Evolutionary conservation across 352 stramenopile genomes (phyloP), one percentile per base, ranked within the genome.

Genomic region (Globisporangium nagaii): DNA sequence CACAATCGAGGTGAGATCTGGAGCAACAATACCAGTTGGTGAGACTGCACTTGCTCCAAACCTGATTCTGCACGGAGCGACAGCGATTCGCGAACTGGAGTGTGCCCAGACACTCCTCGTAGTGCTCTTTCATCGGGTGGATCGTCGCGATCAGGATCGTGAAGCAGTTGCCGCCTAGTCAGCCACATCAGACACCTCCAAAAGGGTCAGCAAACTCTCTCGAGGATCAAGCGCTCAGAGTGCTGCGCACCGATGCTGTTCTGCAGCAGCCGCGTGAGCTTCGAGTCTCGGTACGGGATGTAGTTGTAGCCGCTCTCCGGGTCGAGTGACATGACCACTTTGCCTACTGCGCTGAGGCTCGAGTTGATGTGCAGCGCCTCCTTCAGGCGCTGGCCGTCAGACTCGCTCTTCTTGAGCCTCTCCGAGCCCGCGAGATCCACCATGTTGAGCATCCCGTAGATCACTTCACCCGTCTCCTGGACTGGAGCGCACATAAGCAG

Each of bases 61-160:
- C 75, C 40, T 96, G 81, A 52, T 97, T 97, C 40, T 95, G 81
- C 32, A 96, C 89, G 1, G 85, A 95, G 58, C 89, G 83, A 55
- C 86, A 96, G 24, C 87, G 79, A 46, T 97, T 96, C 4, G 89
- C 89, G 60, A 97, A 96, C 61, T 97, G 87, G 2, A 96, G 69
- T 5, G 89, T 96, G 40, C 82, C 88, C 4, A 97, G 71, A 59
- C 87, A 96, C 43, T 96, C 87, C 61, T 96, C 87, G 40, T 95
- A 95, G 63, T 96, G 86, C 44, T 92, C 79, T 45, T 78, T 90
- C 79, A 89, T 90, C 28, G 87, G 87, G 31, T 95, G 82, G 47
- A 95, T 95, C 11, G 86, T 95, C 30, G 84, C 82, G 40, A 94
- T 82, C 4, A 96, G 63, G 15, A 79, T 88, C 54, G 82, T 93